These are phyloP conservation scores for Mycena amicta DNA, from an alignment of 768 basidiomycete species.

Conservation along the genomic window DNA sequence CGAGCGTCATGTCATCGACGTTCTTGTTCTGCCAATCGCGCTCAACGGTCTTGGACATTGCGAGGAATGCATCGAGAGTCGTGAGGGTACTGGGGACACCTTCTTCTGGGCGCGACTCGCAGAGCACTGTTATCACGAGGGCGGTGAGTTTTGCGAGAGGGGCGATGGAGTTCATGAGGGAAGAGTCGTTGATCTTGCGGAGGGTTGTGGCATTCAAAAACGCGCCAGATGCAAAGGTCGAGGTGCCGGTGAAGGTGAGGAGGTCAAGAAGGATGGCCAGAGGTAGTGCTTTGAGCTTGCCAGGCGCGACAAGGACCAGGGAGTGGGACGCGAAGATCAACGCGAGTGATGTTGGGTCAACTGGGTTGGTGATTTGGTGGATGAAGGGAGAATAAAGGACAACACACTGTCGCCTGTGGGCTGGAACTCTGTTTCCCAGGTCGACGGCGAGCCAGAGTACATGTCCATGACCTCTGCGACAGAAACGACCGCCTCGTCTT, in stretches of 20 bases:
- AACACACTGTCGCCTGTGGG: slow-evolving; percentile 49
- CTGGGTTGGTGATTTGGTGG: slow-evolving; percentile 20
- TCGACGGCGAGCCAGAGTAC: slow-evolving; percentile 37
- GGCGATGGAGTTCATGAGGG: slow-evolving; percentile 24
- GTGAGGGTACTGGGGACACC: slow-evolving; percentile 33
- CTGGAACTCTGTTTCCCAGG: slow-evolving; percentile 73
- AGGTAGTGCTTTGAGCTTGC: slow-evolving; percentile 64
- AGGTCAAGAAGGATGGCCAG: slow-evolving; percentile 43
- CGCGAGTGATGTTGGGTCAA: slow-evolving; percentile 51
- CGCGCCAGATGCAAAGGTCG: slow-evolving; percentile 56
- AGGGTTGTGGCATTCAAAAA: slow-evolving; percentile 7
- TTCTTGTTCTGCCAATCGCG: slow-evolving; percentile 40
- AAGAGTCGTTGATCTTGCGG: slow-evolving; percentile 30
- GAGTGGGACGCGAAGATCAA: slow-evolving; percentile 64
- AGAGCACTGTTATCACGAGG: slow-evolving; percentile 35
- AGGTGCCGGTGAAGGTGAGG: slow-evolving; percentile 49
- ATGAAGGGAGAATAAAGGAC: not conserved
- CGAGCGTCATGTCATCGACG: slow-evolving; percentile 26
- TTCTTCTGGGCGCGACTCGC: slow-evolving; percentile 37
- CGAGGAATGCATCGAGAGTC: slow-evolving; percentile 33
- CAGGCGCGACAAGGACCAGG: slow-evolving; percentile 53
- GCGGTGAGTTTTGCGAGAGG: slow-evolving; percentile 39
- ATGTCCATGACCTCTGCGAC: slow-evolving; percentile 76
- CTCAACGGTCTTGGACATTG: slow-evolving; percentile 47
- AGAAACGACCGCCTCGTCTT: slow-evolving; percentile 69